Evolutionary conservation across 208 protist genomes (phyloP).

Genomic region (Endotrypanum monterogeii): DNA sequence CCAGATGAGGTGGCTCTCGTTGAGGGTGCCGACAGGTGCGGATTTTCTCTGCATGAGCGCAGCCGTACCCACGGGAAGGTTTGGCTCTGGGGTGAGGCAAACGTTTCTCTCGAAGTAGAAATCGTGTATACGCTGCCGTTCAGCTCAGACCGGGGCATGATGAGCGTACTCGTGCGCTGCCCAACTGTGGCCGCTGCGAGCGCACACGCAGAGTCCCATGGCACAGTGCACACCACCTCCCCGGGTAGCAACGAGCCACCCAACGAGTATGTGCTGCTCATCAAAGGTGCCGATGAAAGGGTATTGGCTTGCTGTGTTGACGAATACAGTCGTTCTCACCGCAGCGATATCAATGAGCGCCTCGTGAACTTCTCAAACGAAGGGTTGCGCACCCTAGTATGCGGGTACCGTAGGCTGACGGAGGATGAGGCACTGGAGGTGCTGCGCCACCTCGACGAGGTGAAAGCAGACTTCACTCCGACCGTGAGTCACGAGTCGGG

Average conservation of each 20-base stretch:
- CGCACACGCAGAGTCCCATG: background rate
- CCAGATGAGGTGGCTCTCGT: constrained; percentile 94
- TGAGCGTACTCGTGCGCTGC: constrained; percentile 71
- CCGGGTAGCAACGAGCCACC: background rate
- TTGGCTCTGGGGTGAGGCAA: constrained; percentile 21
- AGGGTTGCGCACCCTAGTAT: constrained; percentile 75
- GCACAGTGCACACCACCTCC: background rate
- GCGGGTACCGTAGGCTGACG: constrained; percentile 54
- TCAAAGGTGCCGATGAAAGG: constrained; percentile 84
- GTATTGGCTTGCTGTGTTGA: constrained; percentile 55
- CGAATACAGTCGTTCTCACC: constrained; percentile 27
- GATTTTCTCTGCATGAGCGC: constrained; percentile 54
- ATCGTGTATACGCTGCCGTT: constrained; percentile 69
- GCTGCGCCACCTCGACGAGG: constrained; percentile 24
- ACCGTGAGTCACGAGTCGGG: constrained; percentile 26
- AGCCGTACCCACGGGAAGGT: constrained; percentile 38
- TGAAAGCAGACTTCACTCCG: constrained; percentile 24
- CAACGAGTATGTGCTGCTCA: constrained; percentile 51
- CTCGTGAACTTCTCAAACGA: constrained; percentile 37
- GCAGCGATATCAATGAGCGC: constrained; percentile 15
- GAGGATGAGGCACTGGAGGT: constrained; percentile 44
- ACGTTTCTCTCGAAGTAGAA: constrained; percentile 27
- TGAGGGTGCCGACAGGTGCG: constrained; percentile 67
- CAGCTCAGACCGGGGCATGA: constrained; percentile 79
- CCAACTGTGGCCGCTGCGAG: background rate